Evolutionary conservation across 2,329 filamentous ascomycete genomes (phyloP).

Genomic region (Colletotrichum costaricense): DNA sequence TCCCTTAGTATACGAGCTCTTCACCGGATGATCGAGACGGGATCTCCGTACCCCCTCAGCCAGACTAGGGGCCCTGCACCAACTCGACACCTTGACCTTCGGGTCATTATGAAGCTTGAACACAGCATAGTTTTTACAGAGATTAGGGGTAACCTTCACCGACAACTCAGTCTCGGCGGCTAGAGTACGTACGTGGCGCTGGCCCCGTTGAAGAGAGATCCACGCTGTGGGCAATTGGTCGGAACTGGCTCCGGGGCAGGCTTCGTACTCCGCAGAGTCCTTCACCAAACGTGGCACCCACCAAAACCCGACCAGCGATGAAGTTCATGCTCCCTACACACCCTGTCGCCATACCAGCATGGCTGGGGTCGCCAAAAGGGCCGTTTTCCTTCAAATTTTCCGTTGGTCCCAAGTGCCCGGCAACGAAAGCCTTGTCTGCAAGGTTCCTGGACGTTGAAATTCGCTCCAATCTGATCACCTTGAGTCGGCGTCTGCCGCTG

Average conservation of each 20-base stretch:
- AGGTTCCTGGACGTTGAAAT: conserved; percentile 5
- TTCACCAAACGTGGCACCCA: conserved; percentile 11
- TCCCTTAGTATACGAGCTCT: conserved; percentile 5
- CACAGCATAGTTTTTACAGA: background rate
- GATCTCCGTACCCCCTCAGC: background rate
- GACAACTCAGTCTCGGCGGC: background rate
- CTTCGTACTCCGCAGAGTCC: conserved; percentile 10
- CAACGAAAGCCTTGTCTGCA: conserved; percentile 8
- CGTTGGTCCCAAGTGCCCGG: conserved; percentile 28
- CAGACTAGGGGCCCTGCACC: background rate
- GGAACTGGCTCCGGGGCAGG: conserved; percentile 16
- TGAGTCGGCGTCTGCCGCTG: background rate
- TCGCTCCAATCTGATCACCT: conserved; percentile 8
- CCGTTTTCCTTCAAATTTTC: conserved; percentile 20
- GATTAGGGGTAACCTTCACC: background rate
- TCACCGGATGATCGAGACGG: background rate
- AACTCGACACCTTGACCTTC: conserved; percentile 1
- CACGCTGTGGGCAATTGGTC: conserved; percentile 5
- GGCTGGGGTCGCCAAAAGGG: conserved; percentile 15
- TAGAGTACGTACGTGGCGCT: background rate
- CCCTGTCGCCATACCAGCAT: conserved; percentile 18
- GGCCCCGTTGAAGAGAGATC: conserved; percentile 1
- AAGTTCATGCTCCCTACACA: conserved; percentile 2
- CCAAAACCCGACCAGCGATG: background rate
- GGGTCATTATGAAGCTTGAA: conserved; percentile 1